phyloP scores from a whole-genome alignment of 2,329 filamentous ascomycete species.

The Chalaropsis thielavioides region DNA sequence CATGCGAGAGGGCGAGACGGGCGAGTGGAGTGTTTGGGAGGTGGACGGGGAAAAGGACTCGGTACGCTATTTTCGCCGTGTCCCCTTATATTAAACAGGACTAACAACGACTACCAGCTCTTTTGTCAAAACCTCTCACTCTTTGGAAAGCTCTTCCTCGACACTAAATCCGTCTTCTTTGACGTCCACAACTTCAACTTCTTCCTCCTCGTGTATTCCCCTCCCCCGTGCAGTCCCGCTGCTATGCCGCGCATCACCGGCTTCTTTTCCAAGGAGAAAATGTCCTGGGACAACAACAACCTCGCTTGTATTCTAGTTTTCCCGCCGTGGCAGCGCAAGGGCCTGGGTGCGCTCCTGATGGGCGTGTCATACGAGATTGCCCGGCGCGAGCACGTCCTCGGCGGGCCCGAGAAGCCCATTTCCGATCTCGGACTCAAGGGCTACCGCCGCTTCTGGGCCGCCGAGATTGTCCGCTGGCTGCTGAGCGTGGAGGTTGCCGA shows the following conservation, averaged over 20 bases:
- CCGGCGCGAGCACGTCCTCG: slow-evolving; percentile 64
- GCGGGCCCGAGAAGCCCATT: slow-evolving; percentile 87
- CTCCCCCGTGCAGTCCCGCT: slow-evolving; percentile 21
- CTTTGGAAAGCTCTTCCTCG: slow-evolving; percentile 92
- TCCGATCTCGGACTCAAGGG: slow-evolving; percentile 71
- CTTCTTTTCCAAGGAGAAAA: slow-evolving; percentile 99
- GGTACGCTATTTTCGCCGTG: slow-evolving; percentile 30
- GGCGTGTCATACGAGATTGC: slow-evolving; percentile 88
- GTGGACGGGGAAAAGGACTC: slow-evolving; percentile 79
- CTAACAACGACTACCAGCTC: slow-evolving; percentile 34
- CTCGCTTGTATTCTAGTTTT: slow-evolving; percentile 92
- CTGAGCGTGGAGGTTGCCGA: slow-evolving; percentile 23
- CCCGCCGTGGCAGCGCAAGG: slow-evolving; percentile 85
- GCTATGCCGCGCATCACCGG: slow-evolving; percentile 49
- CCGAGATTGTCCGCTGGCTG: slow-evolving; percentile 63
- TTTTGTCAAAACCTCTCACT: slow-evolving; percentile 93
- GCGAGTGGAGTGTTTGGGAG: slow-evolving; percentile 77
- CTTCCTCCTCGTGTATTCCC: slow-evolving; percentile 71
- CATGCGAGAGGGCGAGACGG: slow-evolving; percentile 40
- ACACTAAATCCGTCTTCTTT: slow-evolving; percentile 97
- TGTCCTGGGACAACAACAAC: slow-evolving; percentile 98
- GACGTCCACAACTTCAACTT: slow-evolving; percentile 91
- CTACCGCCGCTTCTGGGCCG: slow-evolving; percentile 75
- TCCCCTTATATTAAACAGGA: neutral
- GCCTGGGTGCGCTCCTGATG: slow-evolving; percentile 79